phyloP scores from a whole-genome alignment of 495 filamentous ascomycete species.

The Penicillium odoratum region DNA sequence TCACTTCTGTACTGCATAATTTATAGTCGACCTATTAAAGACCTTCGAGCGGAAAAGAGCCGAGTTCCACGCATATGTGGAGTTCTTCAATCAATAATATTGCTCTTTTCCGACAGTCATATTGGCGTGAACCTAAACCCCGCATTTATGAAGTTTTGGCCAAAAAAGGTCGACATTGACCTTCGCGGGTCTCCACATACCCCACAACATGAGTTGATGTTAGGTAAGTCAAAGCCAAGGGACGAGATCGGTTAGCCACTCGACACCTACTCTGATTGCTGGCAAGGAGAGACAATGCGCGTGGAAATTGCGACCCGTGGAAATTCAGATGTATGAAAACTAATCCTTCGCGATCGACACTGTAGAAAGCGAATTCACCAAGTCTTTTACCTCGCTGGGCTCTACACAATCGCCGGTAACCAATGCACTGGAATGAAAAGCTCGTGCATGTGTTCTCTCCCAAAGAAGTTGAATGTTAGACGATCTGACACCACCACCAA shows the following conservation, averaged over 20 bases:
- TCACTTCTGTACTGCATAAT: neutral
- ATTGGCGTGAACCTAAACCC: conserved; percentile 9
- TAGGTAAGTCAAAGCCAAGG: conserved; percentile 8
- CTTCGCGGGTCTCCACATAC: neutral
- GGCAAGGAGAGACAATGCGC: no score
- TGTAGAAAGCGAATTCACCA: neutral
- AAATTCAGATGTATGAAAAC: neutral
- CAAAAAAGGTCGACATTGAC: neutral
- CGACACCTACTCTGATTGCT: neutral
- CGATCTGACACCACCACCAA: conserved; percentile 43
- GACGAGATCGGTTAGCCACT: conserved; percentile 8
- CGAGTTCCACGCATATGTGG: no score
- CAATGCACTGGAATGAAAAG: conserved; percentile 45
- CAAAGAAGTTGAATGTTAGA: conserved; percentile 33
- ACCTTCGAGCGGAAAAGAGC: neutral
- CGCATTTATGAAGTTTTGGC: conserved; percentile 4
- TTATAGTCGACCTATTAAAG: neutral
- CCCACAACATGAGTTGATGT: conserved; percentile 1
- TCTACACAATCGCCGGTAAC: neutral
- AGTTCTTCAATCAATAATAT: no score
- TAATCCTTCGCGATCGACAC: neutral
- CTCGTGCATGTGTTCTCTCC: conserved; percentile 23
- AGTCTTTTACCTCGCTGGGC: neutral
- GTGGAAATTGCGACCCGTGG: no score
- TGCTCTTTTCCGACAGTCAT: neutral